Evolutionary conservation across 1,284 basidiomycete species (phyloP), one percentile per base, ranked within the genome.

Genomic region (Violaceomyces palustris): DNA sequence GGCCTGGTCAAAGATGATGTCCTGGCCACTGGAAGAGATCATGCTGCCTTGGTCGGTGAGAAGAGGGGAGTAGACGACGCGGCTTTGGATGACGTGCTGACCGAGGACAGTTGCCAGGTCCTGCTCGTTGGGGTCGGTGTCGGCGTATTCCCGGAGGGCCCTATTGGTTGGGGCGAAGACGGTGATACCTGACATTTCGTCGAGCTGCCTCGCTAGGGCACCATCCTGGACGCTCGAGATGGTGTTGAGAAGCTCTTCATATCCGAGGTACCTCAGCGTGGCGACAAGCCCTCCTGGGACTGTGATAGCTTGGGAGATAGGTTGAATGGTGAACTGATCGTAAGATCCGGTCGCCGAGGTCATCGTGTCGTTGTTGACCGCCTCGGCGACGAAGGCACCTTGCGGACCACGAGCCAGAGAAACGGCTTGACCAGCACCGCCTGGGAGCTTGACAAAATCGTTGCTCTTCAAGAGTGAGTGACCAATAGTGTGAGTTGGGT

Each of bases 401-500:
- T 48, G 15, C 21, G 31, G 43, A 6, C 35, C 41, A 36, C 42
- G 38, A 40, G 55, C 31, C 7, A 64, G 40, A 9, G 62, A 59
- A 9, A 64, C 60, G 10, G 56, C 56, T 42, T 60, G 59, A 22
- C 62, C 62, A 22, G 62, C 61, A 9, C 55, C 55, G 21, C 62
- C 62, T 17, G 62, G 62, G n/a, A 64, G 41, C 15, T 51, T 42
- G 10, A 36, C 32, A 28, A 39, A 60, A 6, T 38, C 43, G 2
- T 39, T 9, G 12, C 26, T 38, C 39, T 54, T 60, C 24, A 64
- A 21, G 24, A 59, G 39, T 33, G 56, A 60, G 44, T 64, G 62
- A 5, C 54, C 54, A 36, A 64, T 43, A 12, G 60, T 62, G 47
- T 64, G 59, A 21, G 50, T 28, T n/a, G 59, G 59, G 26, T 38